phyloP scores from a whole-genome alignment of 2,329 filamentous ascomycete genomes.

The Chrysosporium keratinophilum region DNA sequence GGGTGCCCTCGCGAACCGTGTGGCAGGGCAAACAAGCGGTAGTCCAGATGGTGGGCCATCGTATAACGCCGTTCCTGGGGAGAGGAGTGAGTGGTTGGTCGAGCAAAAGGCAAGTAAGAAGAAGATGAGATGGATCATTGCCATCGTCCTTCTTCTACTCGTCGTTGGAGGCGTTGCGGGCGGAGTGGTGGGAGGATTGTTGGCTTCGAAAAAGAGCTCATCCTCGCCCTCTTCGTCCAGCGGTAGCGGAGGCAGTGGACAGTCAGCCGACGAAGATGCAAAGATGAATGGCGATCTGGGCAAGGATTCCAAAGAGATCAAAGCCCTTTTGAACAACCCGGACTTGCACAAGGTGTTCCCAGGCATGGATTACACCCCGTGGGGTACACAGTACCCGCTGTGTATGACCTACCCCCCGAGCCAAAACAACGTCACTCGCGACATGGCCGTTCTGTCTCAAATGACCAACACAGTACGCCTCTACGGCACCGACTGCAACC shows the following conservation, averaged over 20 bases:
- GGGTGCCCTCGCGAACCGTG: conserved; percentile 33
- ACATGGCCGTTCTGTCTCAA: conserved; percentile 80
- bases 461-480: conserved; percentile 78
- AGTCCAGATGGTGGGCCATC: conserved; percentile 32
- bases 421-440: conserved; percentile 89
- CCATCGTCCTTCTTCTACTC: conserved; percentile 52
- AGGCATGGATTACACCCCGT: conserved; percentile 88
- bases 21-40: conserved; percentile 28
- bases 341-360: conserved; percentile 88
- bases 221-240: conserved; percentile 16
- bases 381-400: conserved; percentile 80
- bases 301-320: conserved; percentile 67
- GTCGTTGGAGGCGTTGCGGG: conserved; percentile 62
- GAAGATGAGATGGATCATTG: conserved; percentile 59
- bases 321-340: conserved; percentile 67
- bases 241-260: conserved; percentile 26
- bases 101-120: conserved; percentile 54
- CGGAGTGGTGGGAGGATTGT: conserved; percentile 61
- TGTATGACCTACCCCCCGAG: conserved; percentile 68
- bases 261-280: conserved; percentile 51
- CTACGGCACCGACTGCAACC: conserved; percentile 95
- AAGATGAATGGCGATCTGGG: conserved; percentile 58
- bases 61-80: conserved; percentile 50
- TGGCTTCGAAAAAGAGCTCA: conserved; percentile 43
- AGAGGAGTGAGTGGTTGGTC: conserved; percentile 58